A percentile compares a stretch with the other conserved stretches of the same genome.
phyloP scores from a whole-genome alignment of 2,329 filamentous ascomycete genomes.

The Exophiala bonariae region DNA sequence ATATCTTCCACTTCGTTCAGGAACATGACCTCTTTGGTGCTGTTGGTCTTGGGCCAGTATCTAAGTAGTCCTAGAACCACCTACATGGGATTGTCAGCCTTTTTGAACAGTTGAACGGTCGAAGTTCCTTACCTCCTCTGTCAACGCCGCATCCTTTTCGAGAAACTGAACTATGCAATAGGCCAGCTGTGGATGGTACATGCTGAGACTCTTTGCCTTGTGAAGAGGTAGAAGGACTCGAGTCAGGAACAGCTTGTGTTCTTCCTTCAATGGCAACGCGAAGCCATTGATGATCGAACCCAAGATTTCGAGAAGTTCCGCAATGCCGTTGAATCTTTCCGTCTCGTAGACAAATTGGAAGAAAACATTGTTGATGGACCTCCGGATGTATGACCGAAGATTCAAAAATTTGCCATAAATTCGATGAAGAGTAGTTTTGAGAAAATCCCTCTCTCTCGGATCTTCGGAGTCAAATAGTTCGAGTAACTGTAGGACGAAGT shows the following conservation, averaged over 20 bases:
- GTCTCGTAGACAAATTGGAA: conserved; percentile 99
- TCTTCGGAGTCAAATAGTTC: conserved; percentile 98
- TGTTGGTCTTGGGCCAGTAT: conserved; percentile 99
- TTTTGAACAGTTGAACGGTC: conserved; percentile 4
- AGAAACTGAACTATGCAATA: conserved; percentile 99
- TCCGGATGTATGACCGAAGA: conserved; percentile 90
- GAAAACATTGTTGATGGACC: conserved; percentile 99
- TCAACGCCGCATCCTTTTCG: conserved; percentile 94
- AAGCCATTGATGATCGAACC: conserved; percentile 99
- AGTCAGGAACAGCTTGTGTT: conserved; percentile 97
- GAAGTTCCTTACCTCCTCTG: conserved; percentile 74
- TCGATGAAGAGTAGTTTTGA: conserved; percentile 95
- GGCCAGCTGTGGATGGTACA: conserved; percentile 97
- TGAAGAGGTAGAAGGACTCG: conserved; percentile 89
- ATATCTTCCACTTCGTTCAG: conserved; percentile 99
- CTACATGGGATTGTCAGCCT: conserved; percentile 44
- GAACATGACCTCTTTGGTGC: conserved; percentile 99
- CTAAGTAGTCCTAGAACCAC: conserved; percentile 90
- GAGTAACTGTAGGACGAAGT: conserved; percentile 91
- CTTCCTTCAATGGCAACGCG: conserved; percentile 92
- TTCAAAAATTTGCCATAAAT: conserved; percentile 99
- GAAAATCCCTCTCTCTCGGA: conserved; percentile 90
- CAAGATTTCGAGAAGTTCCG: conserved; percentile 91
- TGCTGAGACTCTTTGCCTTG: conserved; percentile 98
- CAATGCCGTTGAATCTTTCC: conserved; percentile 96